Evolutionary conservation across 2,329 filamentous ascomycete genomes (phyloP), one percentile per base, ranked within the genome.

Genomic region (Colletotrichum cereale): DNA sequence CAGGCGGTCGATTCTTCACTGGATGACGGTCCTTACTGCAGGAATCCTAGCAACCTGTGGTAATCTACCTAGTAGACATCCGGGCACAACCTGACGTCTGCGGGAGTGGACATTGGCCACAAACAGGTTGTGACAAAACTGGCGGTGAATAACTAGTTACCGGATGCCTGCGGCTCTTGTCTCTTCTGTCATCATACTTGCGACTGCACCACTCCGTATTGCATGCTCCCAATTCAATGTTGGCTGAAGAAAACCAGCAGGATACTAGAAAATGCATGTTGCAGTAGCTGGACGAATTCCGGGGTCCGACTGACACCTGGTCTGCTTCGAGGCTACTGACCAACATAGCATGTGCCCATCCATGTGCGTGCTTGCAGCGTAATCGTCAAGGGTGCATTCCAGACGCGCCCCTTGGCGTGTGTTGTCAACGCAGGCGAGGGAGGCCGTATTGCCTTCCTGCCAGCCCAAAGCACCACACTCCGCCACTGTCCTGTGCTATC

Each of bases 81-180:
- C 50, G 48, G 50, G 58, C 64, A 58, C n/a, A 24, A 14, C 52
- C 65, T 68, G 58, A 55, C 65, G 50, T 63, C 61, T 29, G 63
- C 58, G 44, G 64, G 21, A 36, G n/a, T 26, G 47, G 52, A 12
- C 63, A 67, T 26, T 50, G 42, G 50, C 42, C 56, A 67, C 67
- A 67, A 57, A 58, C 52, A 58, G 44, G 57, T 40, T 31, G n/a
- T 53, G 21, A 10, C 16, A 40, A 53, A 63, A 71, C 29, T 68
- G 44, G 65, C 68, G 68, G 68, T 71, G 68, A 68, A 58, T 58
- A 68, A 42, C 16, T 24, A 26, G 42, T 50, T 26, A 62, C 44
- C 57, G 34, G 42, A 21, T 60, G 42, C 57, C 44, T 62, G 47
- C 64, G 42, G 42, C 67, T 55, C 29, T 58, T 42, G 61, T 63